These are phyloP conservation scores for Serendipita indica DNA, from an alignment of 768 basidiomycete genomes.

Conservation along the genomic window DNA sequence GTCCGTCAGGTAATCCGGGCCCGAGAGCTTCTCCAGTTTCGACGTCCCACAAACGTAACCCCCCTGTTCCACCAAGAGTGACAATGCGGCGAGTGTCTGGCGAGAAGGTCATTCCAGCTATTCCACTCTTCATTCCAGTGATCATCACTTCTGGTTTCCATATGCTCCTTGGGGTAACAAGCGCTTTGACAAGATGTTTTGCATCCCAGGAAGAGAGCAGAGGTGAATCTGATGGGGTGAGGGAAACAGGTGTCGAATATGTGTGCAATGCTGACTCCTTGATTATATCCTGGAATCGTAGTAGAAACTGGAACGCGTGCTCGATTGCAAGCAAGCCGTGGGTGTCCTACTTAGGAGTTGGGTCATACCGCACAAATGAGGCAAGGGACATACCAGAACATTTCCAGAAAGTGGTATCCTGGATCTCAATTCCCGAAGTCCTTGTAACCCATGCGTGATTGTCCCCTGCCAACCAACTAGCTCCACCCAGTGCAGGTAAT, in stretches of 20 bases:
- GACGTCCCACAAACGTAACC: neutral
- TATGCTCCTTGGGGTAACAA: neutral
- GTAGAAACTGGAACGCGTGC: neutral
- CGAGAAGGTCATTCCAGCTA: neutral
- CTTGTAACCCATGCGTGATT: neutral
- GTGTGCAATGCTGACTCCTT: neutral
- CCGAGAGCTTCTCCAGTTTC: neutral
- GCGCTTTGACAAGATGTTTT: neutral
- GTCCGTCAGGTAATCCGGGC: no score
- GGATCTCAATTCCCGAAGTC: neutral
- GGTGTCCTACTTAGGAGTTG: no score
- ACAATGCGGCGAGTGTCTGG: neutral
- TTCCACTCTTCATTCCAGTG: neutral
- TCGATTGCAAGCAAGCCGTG: neutral
- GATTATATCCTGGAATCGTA: neutral
- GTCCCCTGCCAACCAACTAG: neutral
- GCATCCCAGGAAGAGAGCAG: neutral
- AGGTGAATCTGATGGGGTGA: neutral
- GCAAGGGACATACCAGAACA: neutral
- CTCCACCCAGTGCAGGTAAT: neutral
- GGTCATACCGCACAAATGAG: neutral
- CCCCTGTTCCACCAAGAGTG: neutral
- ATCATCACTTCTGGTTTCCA: neutral
- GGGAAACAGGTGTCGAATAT: neutral
- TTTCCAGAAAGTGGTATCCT: neutral